Percentiles rank a stretch among this genome's conserved stretches.
phyloP scores from a whole-genome alignment of 495 filamentous ascomycete genomes.

The Tuber microsphaerosporum region DNA sequence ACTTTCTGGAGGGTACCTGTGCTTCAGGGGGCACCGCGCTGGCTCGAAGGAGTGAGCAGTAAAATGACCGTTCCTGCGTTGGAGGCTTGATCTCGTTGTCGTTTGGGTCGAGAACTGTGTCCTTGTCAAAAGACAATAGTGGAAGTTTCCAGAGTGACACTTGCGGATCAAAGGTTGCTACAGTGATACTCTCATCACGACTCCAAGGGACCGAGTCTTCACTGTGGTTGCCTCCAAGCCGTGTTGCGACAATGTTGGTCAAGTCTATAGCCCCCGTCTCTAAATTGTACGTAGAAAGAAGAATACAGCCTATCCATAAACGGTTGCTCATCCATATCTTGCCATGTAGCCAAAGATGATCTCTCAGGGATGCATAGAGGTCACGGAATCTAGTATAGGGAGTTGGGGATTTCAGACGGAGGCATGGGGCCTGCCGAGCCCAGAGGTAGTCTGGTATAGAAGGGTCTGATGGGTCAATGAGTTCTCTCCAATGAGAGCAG shows the following conservation, averaged over 20 bases:
- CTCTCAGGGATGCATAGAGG: constrained; percentile 66
- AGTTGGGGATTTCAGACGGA: constrained; percentile 50
- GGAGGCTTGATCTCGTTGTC: constrained; percentile 48
- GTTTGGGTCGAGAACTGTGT: constrained; percentile 40
- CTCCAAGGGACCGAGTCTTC: constrained; percentile 44
- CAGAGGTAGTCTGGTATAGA: constrained; percentile 52
- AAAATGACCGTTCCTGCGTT: constrained; percentile 48
- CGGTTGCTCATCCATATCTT: constrained; percentile 82
- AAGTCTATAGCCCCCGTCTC: constrained; percentile 68
- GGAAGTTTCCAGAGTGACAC: constrained; percentile 63
- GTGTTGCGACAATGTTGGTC: constrained; percentile 62
- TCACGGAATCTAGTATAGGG: constrained; percentile 57
- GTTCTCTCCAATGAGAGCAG: neutral
- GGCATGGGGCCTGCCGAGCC: constrained; percentile 47
- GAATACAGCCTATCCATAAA: constrained; percentile 59
- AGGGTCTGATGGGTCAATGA: constrained; percentile 29
- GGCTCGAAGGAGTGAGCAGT: constrained; percentile 46
- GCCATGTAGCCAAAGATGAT: constrained; percentile 75
- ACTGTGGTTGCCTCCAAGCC: constrained; percentile 32
- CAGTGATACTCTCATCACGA: constrained; percentile 49
- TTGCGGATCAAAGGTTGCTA: constrained; percentile 64
- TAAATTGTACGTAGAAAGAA: constrained; percentile 66
- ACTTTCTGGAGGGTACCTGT: constrained; percentile 43
- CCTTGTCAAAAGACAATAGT: constrained; percentile 58
- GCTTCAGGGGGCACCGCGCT: constrained; percentile 45